These are phyloP conservation scores for Penicillium fuscoglaucum DNA, from an alignment of 2,329 filamentous ascomycete genomes.

Conservation along the genomic window DNA sequence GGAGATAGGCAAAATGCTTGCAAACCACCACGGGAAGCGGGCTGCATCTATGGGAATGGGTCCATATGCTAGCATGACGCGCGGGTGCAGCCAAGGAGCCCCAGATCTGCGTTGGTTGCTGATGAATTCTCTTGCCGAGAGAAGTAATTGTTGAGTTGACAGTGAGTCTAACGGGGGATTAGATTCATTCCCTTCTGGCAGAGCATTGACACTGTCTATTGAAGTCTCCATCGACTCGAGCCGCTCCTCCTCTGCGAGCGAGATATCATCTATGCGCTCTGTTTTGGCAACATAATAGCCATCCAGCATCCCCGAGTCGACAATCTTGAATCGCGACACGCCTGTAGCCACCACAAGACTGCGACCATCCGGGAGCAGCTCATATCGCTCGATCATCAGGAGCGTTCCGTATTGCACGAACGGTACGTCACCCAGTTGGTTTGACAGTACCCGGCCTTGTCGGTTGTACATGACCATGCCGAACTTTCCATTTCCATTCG, in stretches of 20 bases:
- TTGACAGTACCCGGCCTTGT: conserved; percentile 53
- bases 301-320: conserved; percentile 63
- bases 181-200: conserved; percentile 21
- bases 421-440: conserved; percentile 50
- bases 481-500: conserved; percentile 69
- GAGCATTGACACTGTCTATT: conserved; percentile 15
- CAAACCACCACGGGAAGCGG: conserved; percentile 87
- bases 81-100: conserved; percentile 71
- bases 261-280: conserved; percentile 78
- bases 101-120: conserved; percentile 66
- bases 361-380: conserved; percentile 74
- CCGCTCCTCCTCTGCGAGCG: conserved; percentile 74
- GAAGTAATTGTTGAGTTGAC: conserved; percentile 70
- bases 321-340: conserved; percentile 72
- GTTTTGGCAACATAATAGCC: conserved; percentile 76
- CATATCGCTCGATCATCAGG: conserved; percentile 70
- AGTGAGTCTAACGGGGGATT: conserved; percentile 48
- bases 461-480: conserved; percentile 78
- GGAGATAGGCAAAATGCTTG: conserved; percentile 73
- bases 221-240: conserved; percentile 69
- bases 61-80: conserved; percentile 73
- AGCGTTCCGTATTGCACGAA: conserved; percentile 78
- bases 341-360: conserved; percentile 79
- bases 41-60: conserved; percentile 74
- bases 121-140: conserved; percentile 67